These are phyloP conservation scores for Corymbia citriodora DNA, from an alignment of 441 rosid genomes.

Conservation along the genomic window DNA sequence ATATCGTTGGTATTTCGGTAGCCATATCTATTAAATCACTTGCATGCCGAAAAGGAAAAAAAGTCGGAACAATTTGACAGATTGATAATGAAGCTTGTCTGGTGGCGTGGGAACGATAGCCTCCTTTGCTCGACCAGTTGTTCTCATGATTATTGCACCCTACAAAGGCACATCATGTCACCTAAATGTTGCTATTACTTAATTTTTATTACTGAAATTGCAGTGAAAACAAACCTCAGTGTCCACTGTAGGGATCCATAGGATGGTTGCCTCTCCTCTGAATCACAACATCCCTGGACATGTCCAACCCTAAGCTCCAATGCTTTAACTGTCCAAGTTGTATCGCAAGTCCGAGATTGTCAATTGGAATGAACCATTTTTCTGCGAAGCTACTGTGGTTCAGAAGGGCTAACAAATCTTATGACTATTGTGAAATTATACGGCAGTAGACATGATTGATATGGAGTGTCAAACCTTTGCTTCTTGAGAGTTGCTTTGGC, in stretches of 20 bases:
- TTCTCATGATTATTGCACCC: no score
- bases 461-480: neutral
- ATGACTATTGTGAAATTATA: neutral
- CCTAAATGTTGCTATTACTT: neutral
- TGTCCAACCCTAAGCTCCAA: neutral
- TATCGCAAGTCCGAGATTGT: neutral
- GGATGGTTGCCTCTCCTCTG: neutral
- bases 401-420: neutral
- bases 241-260: neutral
- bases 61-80: no score
- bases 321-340: neutral
- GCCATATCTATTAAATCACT: no score
- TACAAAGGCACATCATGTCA: neutral
- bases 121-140: no score
- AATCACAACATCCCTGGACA: neutral
- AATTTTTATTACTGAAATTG: neutral
- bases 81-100: no score
- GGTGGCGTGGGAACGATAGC: no score
- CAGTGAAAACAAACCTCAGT: neutral
- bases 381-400: neutral
- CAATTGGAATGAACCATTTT: neutral
- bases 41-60: no score
- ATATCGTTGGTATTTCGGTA: no score
- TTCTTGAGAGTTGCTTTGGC: neutral
- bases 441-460: neutral